Evolutionary conservation across 129 eudicot species (phyloP), one percentile per base, ranked within the genome.

Genomic region (Oenanthe sinensis): DNA sequence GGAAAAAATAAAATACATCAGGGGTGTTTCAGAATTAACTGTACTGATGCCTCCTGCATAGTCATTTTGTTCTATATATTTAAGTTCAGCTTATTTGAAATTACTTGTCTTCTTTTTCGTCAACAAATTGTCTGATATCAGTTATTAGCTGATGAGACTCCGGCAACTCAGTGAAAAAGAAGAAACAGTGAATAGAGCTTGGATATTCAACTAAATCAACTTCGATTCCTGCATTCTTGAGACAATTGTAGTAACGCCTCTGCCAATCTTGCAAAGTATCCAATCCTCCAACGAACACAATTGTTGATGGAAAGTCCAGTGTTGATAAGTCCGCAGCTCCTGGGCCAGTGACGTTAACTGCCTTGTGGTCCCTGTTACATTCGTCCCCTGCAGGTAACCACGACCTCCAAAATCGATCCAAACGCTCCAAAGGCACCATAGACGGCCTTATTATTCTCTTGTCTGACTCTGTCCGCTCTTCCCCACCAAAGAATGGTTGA

Each of bases 251-350:
- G 43, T 82, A 78, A 49, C 69, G 37, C 58, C 42, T 71, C 20
- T 82, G 85, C 85, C 85, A 82, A 60, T 82, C 85, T 33, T 74
- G 58, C 45, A 82, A 37, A 52, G 5, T 3, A 36, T 77, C 80
- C 2, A 60, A n/a, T 15, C 74, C 80, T 5, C 80, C 74, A 0
- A 77, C 74, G 0, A 77, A 40, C 26, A 77, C 73, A 14, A 77
- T 39, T 7, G 80, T 62, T 28, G 74, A 10, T 6, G 80, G 74
- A 62, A 58, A 62, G 11, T 70, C 73, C 58, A 82, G 10, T 37
- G 19, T 47, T 6, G 75, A 33, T 1, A 82, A 15, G 33, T 77
- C 81, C 0, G 43, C 78, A 9, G 85, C 81, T 13, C 33, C 22
- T 0, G 71, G 71, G 45, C 79, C 79, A 5, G 49, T 76, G 26